Evolutionary conservation across 1,284 basidiomycete species (phyloP), one percentile per base, ranked within the genome.

Genomic region (Sparassis latifolia): DNA sequence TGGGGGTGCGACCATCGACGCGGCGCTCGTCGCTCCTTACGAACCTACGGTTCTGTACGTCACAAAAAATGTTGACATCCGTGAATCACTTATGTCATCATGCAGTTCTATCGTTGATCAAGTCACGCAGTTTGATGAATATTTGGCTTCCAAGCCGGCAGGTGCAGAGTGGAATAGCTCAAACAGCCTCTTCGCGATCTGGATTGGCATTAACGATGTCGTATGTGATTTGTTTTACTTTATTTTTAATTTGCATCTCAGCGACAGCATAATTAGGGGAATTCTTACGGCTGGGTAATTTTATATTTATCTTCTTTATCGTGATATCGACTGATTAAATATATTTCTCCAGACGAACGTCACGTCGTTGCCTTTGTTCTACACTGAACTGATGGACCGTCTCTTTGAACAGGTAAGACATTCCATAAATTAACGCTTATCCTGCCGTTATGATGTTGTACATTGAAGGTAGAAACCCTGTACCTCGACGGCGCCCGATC

Each of bases 191-290:
- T 84, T 84, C 59, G 76, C 77, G 2, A 59, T 83, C 48, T 85
- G 80, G 78, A 82, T 85, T 56, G 82, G 82, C 4, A 84, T 84
- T 51, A 83, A 83, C 51, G 81, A 81, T 55, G 73, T 82, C 43
- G 79, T 81, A 62, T 41, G 39, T 53, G 40, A 39, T 39, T 32
- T 39, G 47, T 38, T 20, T 20, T 20, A 20, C 20, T 20, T 20
- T 20, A 20, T 20, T 33, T 46, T 46, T 35, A 33, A 39, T 47
- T 42, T 38, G 39, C 44, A 44, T 33, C 44, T 42, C 28, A 33
- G 39, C 20, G 20, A 20, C 20, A 20, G 20, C 20, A 20, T 20
- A 20, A 20, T 20, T 46, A 80, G 78, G 78, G 77, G 37, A 76
- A 75, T 56, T 77, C 80, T 1, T 75, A 67, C 49, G 58, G 61